phyloP scores from a whole-genome alignment of 140 eudicot genomes.

The Cichorium intybus region DNA sequence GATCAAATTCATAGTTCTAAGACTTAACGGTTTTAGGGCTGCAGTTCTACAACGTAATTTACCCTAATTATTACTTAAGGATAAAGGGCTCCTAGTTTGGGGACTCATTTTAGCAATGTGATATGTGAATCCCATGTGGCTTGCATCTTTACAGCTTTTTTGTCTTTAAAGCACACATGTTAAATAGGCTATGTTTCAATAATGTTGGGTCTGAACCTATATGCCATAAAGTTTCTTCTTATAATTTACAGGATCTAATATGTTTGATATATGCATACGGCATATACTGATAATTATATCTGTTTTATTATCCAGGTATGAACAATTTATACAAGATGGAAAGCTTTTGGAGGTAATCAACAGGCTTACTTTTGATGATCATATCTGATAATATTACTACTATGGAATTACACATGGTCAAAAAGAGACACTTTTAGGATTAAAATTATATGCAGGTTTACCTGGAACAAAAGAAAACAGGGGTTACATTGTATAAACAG shows the following conservation, averaged over 20 bases:
- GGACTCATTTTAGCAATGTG: constrained; percentile 2
- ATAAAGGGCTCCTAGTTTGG: background rate
- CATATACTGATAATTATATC: constrained; percentile 12
- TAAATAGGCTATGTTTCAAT: constrained; percentile 2
- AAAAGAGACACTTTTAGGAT: constrained; percentile 8
- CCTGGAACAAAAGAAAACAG: constrained; percentile 10
- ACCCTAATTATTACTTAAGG: background rate
- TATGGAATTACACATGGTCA: background rate
- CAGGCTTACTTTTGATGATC: constrained; percentile 1
- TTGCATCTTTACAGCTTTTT: background rate
- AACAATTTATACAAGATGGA: constrained; percentile 81
- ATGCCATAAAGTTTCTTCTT: background rate
- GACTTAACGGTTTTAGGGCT: background rate
- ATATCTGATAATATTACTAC: background rate
- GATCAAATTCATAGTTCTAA: constrained; percentile 6
- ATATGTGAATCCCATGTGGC: background rate
- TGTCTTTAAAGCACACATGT: background rate
- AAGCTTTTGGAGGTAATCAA: constrained; percentile 83
- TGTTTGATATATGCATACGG: background rate
- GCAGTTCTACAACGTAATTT: background rate
- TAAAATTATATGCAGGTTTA: constrained; percentile 5
- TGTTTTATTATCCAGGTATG: constrained; percentile 56
- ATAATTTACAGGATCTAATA: background rate
- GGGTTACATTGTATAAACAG: constrained; percentile 1
- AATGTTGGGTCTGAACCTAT: background rate